Base-by-base conservation (phyloP, 179 eudicot species). In the Sideroxylon spinosum region DNA sequence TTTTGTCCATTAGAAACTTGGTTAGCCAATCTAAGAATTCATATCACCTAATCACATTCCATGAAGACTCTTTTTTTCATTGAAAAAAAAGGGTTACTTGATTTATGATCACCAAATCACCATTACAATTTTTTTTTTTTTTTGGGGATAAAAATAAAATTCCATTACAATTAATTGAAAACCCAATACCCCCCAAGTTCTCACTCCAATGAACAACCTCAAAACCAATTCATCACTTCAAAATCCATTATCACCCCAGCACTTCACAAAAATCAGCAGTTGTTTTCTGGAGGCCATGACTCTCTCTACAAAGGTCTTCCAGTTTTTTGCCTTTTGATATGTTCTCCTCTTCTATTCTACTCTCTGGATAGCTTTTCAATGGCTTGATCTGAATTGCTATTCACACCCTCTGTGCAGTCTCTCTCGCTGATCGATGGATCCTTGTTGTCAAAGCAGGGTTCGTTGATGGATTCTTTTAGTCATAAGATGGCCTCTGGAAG, bases 401-500 rank as follows among this genome's bases (percentile, higher is more conserved):
- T n/a, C 62, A 59, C 44, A 57, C 72, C 78, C 68, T 49, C 17
- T 46, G 69, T 71, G 70, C 50, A 19, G 10, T 53, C 75, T 70
- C 63, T 70, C 60, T 73, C n/a, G 65, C 79, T 29, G 12, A 29
- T 67, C n/a, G 64, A 48, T n/a, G 52, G 23, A 53, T 46, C 52
- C 59, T 49, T 23, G n/a, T 72, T 14, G 76, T 26, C 66, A 69
- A 73, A 77, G 57, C 69, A 26, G 60, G 74, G 76, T 71, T 75
- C 59, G 32, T 80, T 72, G 19, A 72, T 13, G 12, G 75, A 76
- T 79, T 78, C 84, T 77, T 88, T 77, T 62, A 88, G 89, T 91
- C 97, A 93, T 91, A 90, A 88, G 89, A 93, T 89, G 70, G 93
- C 89, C 82, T 89, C 90, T 32, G 91, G 88, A 78, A 84, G 82